Evolutionary conservation across 2,329 filamentous ascomycete genomes (phyloP).

Genomic region (Trichophyton simii): DNA sequence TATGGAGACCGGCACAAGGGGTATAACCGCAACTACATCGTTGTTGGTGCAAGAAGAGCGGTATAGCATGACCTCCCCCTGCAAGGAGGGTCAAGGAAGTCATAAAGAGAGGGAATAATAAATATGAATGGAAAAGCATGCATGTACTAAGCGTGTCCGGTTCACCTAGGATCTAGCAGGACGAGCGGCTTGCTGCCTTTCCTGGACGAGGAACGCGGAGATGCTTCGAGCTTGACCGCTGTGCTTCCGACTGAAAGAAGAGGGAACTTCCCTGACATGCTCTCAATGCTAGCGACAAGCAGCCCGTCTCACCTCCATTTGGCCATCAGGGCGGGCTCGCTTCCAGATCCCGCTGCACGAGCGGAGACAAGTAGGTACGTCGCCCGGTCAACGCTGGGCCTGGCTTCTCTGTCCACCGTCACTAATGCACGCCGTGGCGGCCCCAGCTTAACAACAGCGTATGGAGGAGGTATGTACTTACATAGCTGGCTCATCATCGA

Average conservation of each 20-base stretch:
- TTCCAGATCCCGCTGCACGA: conserved; percentile 25
- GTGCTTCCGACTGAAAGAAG: conserved; percentile 13
- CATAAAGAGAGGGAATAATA: neutral
- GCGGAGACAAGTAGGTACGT: conserved; percentile 29
- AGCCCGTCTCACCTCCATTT: conserved; percentile 28
- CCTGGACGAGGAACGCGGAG: conserved; percentile 22
- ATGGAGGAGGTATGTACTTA: too few relatives aligned
- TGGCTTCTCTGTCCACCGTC: conserved; percentile 26
- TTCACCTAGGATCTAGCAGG: conserved; percentile 21
- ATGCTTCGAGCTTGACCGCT: conserved; percentile 19
- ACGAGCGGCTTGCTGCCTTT: conserved; percentile 24
- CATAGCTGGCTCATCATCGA: conserved; percentile 14
- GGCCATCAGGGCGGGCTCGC: conserved; percentile 30
- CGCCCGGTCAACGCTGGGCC: conserved; percentile 20
- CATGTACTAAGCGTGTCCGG: conserved; percentile 26
- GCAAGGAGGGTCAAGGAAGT: conserved; percentile 12
- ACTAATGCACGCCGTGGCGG: conserved; percentile 29
- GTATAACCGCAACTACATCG: conserved; percentile 23
- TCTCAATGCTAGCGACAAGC: conserved; percentile 21
- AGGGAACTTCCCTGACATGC: conserved; percentile 14
- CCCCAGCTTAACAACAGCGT: conserved; percentile 27
- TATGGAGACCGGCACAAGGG: neutral
- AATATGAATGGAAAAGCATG: conserved; percentile 12
- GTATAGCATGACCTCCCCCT: conserved; percentile 21
- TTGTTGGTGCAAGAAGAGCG: conserved; percentile 29